Base-by-base conservation (phyloP, 2,329 filamentous ascomycete species). In the Nannizzia gypsea region DNA sequence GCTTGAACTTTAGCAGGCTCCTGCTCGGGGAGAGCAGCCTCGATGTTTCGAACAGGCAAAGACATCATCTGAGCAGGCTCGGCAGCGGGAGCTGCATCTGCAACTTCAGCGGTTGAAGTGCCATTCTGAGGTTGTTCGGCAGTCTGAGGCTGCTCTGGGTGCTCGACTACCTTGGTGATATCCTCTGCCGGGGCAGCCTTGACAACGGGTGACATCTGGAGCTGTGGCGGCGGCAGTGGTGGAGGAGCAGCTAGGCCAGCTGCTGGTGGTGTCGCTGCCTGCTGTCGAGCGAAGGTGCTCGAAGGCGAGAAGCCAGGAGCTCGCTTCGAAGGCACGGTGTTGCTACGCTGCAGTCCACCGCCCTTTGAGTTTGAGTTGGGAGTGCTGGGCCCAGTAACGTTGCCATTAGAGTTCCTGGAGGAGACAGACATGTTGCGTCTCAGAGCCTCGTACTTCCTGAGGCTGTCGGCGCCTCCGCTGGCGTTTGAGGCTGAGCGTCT, bases 351-450 rank as follows among this genome's bases (percentile, higher is more conserved):
- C n/a, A 89, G 78, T 50, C 83, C 81, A 17, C 63, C 50, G 46
- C 77, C 76, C 17, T 31, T 38, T 20, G 15, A 55, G 44, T 74
- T 77, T 52, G 83, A 78, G 1, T 80, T 80, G 0, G 86, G 80
- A 28, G 74, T 71, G 58, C 80, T 82, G 0, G 90, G 89, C 58
- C 84, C 89, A 6, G 86, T 83, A 26, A 83, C 80, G 60, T 82
- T 86, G 17, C 62, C 62, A 22, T 62, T 83, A 85, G 24, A 90
- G 91, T 62, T 85, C 80, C 61, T 86, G 83, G 91, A 97, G 3
- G 91, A 95, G 0, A 90, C 89, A 2, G 93, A 97, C 57, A 92
- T 88, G 69, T 96, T 96, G 64, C 93, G 83, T 63, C 92, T 83
- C 65, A 84, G 84, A 60, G 86, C 68, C 40, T 71, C 90, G 66